A percentile compares a stretch with the other conserved stretches of the same genome.
Conservation (phyloP, 2,329 filamentous ascomycete species). For the Eutypa lata region DNA sequence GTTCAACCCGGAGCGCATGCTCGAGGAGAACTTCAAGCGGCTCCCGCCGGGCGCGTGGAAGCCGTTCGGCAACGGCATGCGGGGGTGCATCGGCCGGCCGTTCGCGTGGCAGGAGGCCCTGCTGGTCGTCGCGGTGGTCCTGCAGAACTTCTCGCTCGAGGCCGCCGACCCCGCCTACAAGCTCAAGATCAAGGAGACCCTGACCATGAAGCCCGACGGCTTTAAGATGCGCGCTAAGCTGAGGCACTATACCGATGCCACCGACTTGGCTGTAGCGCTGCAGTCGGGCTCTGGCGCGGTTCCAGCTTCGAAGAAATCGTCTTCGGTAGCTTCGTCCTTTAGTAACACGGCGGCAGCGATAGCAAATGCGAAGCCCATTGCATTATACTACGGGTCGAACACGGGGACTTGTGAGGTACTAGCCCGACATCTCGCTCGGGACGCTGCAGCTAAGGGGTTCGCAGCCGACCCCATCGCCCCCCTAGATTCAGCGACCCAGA, state of each 20-base stretch:
- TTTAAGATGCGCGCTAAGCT: slow-evolving; percentile 60
- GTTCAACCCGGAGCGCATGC: slow-evolving; percentile 61
- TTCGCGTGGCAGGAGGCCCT: slow-evolving; percentile 55
- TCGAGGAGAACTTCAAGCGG: slow-evolving; percentile 46
- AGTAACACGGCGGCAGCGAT: slow-evolving; percentile 6
- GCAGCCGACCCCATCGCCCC: slow-evolving; percentile 36
- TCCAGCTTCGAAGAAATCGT: neutral
- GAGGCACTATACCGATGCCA: slow-evolving; percentile 38
- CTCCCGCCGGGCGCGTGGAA: slow-evolving; percentile 43
- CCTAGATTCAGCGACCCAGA: slow-evolving; percentile 48
- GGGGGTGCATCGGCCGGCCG: slow-evolving; percentile 50
- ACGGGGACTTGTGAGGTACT: slow-evolving; percentile 57
- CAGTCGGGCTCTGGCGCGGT: neutral
- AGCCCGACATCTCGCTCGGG: slow-evolving; percentile 45
- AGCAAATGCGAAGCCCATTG: slow-evolving; percentile 46
- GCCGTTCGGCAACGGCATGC: slow-evolving; percentile 51
- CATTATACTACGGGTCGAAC: slow-evolving; percentile 55
- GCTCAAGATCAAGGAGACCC: slow-evolving; percentile 50
- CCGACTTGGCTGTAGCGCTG: slow-evolving; percentile 2
- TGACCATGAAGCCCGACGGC: slow-evolving; percentile 62
- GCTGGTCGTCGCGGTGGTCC: slow-evolving; percentile 49
- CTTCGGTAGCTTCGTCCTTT: neutral
- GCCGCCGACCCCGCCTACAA: slow-evolving; percentile 59
- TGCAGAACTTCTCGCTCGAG: slow-evolving; percentile 70
- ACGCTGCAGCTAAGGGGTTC: slow-evolving; percentile 47